Percentiles rank a stretch among this genome's conserved stretches.
These are phyloP conservation scores for Clitoria ternatea DNA, from an alignment of 306 rosid species.

Conservation along the genomic window DNA sequence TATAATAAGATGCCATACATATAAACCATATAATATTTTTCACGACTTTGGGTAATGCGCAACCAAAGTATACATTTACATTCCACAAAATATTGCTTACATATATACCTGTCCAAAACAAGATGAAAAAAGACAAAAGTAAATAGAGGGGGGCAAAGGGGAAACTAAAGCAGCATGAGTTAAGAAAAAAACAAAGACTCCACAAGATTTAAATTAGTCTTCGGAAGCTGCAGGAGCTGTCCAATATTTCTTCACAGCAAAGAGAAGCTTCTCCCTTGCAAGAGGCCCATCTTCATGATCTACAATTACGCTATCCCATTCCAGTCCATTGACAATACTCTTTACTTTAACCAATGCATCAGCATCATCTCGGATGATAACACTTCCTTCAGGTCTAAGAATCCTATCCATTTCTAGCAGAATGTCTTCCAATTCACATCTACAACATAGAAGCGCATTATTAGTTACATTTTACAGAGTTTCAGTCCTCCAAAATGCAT, in stretches of 20 bases:
- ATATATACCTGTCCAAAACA: no score
- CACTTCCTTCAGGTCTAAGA: conserved; percentile 77
- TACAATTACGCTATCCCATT: conserved; percentile 67
- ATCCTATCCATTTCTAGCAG: conserved; percentile 81
- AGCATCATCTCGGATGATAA: conserved; percentile 67
- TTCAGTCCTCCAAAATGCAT: not conserved
- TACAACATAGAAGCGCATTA: conserved; percentile 6
- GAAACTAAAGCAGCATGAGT: not conserved
- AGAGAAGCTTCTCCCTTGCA: conserved; percentile 52
- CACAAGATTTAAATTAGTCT: not conserved
- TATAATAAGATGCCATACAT: no score
- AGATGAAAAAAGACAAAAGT: not conserved
- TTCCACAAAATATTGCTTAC: no score
- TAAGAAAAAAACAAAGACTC: not conserved
- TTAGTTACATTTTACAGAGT: not conserved
- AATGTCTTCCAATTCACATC: conserved; percentile 72
- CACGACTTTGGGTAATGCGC: no score
- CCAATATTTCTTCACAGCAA: conserved; percentile 82
- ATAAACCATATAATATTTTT: no score
- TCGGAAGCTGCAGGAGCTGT: conserved; percentile 55
- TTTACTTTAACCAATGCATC: conserved; percentile 56
- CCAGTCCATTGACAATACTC: conserved; percentile 42
- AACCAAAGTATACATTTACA: no score
- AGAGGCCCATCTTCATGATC: conserved; percentile 82
- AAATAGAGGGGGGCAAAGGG: not conserved